A percentile compares a stretch with the other conserved stretches of the same genome.
Evolutionary conservation across 306 rosid species (phyloP).

Genomic region (Herpetospermum pedunculosum): DNA sequence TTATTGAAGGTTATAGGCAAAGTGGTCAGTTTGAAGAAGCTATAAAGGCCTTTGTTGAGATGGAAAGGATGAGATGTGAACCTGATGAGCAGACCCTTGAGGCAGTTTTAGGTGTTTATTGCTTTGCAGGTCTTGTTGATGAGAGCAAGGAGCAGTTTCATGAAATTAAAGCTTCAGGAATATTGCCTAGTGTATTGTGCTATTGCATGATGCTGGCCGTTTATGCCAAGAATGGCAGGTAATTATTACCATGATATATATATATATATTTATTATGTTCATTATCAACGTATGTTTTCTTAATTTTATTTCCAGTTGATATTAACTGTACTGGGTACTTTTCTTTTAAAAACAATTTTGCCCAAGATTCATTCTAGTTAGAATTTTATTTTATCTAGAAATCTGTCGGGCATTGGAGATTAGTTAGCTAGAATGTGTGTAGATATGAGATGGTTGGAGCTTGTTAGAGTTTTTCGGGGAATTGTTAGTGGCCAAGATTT

Average conservation of each 20-base stretch:
- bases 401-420: not conserved
- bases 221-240: constrained; percentile 81
- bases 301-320: constrained; percentile 3
- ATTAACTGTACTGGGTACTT: not conserved
- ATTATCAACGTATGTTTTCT: not conserved
- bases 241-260: not conserved
- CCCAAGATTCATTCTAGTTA: not conserved
- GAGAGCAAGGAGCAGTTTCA: constrained; percentile 88
- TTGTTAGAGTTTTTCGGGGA: not conserved
- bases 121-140: constrained; percentile 75
- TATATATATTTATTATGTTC: not conserved
- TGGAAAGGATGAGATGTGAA: constrained; percentile 70
- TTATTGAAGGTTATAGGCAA: constrained; percentile 76
- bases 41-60: constrained; percentile 55
- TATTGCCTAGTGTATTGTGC: constrained; percentile 74
- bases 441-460: not conserved
- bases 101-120: constrained; percentile 67
- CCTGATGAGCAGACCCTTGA: constrained; percentile 74
- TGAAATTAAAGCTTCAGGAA: constrained; percentile 72
- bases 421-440: not conserved
- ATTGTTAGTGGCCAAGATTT: not conserved
- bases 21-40: constrained; percentile 89
- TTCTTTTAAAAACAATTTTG: not conserved
- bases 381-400: not conserved
- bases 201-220: constrained; percentile 97